Conservation (phyloP, 768 basidiomycete species). For the Termitomyces sp. region DNA sequence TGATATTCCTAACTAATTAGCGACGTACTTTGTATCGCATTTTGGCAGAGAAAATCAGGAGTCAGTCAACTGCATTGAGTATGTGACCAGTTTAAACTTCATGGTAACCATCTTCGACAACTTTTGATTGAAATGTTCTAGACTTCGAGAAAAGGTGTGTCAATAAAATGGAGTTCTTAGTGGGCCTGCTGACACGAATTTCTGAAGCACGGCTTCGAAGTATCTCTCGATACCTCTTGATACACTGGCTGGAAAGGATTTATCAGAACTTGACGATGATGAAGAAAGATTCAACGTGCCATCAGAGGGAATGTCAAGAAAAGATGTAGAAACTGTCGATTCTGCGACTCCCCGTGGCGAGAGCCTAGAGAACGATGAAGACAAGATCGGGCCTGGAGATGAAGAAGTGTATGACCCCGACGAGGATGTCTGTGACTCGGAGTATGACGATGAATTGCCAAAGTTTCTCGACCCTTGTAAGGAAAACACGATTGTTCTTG, state of each 20-base stretch:
- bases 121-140: background rate
- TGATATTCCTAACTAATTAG: background rate
- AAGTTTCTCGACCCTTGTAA: background rate
- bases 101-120: background rate
- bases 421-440: no score
- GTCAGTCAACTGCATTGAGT: conserved; percentile 17
- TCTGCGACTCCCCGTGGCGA: background rate
- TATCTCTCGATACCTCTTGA: conserved; percentile 19
- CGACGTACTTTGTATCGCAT: conserved; percentile 10
- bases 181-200: background rate
- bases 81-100: background rate
- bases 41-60: conserved; percentile 14
- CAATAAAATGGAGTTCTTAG: background rate
- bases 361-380: background rate
- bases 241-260: conserved; percentile 20
- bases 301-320: background rate
- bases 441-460: background rate
- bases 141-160: conserved; percentile 16
- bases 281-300: background rate
- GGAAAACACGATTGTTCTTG: background rate
- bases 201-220: conserved; percentile 2
- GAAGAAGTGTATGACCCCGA: background rate
- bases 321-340: background rate
- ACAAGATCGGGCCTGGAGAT: background rate
- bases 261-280: conserved; percentile 17